Conservation (phyloP, 441 rosid species). For the Erodium trifolium region DNA sequence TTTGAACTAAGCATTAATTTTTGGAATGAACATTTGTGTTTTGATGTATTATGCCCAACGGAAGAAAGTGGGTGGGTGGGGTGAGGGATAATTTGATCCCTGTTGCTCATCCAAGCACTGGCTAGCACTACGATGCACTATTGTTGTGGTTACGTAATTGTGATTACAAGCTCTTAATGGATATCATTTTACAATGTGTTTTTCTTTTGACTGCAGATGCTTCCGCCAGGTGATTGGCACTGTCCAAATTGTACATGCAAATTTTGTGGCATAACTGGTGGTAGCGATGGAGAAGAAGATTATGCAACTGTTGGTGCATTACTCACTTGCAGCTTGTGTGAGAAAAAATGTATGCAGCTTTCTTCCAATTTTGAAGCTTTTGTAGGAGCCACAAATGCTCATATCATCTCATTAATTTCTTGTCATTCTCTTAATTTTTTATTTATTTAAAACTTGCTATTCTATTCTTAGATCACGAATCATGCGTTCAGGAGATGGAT, state of each 20-base stretch:
- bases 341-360: conserved; percentile 60
- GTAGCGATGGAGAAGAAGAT: conserved; percentile 29
- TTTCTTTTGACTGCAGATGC: conserved; percentile 47
- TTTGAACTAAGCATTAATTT: no score
- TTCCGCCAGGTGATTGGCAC: conserved; percentile 88
- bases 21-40: no score
- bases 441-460: conserved; percentile 14
- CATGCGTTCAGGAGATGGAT: conserved; percentile 48
- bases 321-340: conserved; percentile 63
- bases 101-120: not conserved
- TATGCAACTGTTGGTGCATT: conserved; percentile 24
- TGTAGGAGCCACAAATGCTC: no score
- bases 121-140: not conserved
- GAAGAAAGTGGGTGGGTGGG: no score
- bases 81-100: not conserved
- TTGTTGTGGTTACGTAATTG: not conserved
- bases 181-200: not conserved
- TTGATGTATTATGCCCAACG: no score
- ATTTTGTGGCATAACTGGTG: conserved; percentile 54
- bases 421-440: conserved; percentile 13
- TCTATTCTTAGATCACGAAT: conserved; percentile 54
- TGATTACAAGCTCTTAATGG: not conserved
- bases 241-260: conserved; percentile 94
- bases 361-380: conserved; percentile 19
- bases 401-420: conserved; percentile 3